Conservation (phyloP, 139 green algal species). For the Mesostigma viride region DNA sequence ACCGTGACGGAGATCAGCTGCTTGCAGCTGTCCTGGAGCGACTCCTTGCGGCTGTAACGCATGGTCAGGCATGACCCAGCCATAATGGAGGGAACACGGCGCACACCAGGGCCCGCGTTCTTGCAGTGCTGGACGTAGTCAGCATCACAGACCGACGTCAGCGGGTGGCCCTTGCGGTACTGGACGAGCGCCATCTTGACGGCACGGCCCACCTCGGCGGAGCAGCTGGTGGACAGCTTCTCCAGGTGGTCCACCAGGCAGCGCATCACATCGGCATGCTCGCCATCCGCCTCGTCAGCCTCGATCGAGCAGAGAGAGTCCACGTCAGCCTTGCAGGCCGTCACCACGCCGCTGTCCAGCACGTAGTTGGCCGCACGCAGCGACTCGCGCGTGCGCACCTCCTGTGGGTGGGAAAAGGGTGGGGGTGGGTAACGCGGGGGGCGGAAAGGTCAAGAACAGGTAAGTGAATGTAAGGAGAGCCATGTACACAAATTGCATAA, state of each 20-base stretch:
- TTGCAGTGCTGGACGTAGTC: slow-evolving; percentile 48
- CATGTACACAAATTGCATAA: too few species aligned
- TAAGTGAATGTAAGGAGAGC: too few species aligned
- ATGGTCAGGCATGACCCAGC: too few species aligned
- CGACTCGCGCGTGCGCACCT: too few species aligned
- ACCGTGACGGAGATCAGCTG: too few species aligned
- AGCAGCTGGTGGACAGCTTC: slow-evolving; percentile 43
- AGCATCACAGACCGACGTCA: slow-evolving; percentile 62
- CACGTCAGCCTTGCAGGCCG: slow-evolving; percentile 49
- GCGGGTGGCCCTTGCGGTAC: slow-evolving; percentile 42
- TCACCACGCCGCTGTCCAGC: slow-evolving; percentile 57
- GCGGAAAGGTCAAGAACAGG: too few species aligned
- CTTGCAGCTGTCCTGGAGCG: too few species aligned
- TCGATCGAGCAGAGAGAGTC: slow-evolving; percentile 33
- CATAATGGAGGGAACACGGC: too few species aligned
- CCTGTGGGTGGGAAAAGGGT: too few species aligned
- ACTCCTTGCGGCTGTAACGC: too few species aligned
- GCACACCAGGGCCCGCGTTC: too few species aligned
- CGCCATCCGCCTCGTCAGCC: slow-evolving; percentile 37
- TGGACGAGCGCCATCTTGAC: slow-evolving; percentile 73
- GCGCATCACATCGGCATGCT: slow-evolving; percentile 56
- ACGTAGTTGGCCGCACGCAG: slow-evolving; percentile 59
- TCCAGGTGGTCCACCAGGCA: slow-evolving; percentile 53
- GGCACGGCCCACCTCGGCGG: slow-evolving; percentile 57
- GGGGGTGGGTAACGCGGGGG: too few species aligned